Evolutionary conservation across 805 yeast species (phyloP).

Genomic region (Ogataea trehalophila): DNA sequence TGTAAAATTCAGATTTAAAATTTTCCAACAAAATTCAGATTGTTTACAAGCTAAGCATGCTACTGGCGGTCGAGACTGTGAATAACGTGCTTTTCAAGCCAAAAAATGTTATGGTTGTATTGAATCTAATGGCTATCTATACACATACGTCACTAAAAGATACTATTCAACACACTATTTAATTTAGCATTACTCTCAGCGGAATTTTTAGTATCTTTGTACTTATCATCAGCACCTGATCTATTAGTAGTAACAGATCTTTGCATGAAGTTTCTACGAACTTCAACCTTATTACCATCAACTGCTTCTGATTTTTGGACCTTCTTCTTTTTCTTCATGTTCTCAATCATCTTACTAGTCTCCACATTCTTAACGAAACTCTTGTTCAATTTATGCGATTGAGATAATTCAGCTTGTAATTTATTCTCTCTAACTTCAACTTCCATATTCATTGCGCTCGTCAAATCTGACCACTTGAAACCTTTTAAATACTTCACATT

Average conservation of each 20-base stretch:
- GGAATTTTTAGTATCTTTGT: constrained; percentile 35
- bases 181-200: constrained; percentile 30
- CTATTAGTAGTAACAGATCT: constrained; percentile 61
- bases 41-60: too few relatives aligned
- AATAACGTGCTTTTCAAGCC: too few relatives aligned
- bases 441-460: constrained; percentile 89
- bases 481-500: constrained; percentile 86
- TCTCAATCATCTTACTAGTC: constrained; percentile 71
- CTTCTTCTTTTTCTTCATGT: constrained; percentile 50
- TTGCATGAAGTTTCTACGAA: constrained; percentile 66
- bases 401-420: constrained; percentile 81
- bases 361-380: constrained; percentile 81
- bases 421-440: constrained; percentile 84
- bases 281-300: constrained; percentile 26
- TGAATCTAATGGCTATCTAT: background rate
- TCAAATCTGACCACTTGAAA: constrained; percentile 92
- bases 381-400: constrained; percentile 83
- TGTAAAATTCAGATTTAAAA: too few relatives aligned
- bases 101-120: too few relatives aligned
- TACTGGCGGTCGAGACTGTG: too few relatives aligned
- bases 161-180: constrained; percentile 46
- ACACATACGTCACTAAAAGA: constrained; percentile 33
- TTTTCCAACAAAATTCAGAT: too few relatives aligned
- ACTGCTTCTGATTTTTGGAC: constrained; percentile 8
- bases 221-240: constrained; percentile 50